Evolutionary conservation across 1,284 basidiomycete species (phyloP), one percentile per base, ranked within the genome.

Genomic region (Psilocybe mexicana): DNA sequence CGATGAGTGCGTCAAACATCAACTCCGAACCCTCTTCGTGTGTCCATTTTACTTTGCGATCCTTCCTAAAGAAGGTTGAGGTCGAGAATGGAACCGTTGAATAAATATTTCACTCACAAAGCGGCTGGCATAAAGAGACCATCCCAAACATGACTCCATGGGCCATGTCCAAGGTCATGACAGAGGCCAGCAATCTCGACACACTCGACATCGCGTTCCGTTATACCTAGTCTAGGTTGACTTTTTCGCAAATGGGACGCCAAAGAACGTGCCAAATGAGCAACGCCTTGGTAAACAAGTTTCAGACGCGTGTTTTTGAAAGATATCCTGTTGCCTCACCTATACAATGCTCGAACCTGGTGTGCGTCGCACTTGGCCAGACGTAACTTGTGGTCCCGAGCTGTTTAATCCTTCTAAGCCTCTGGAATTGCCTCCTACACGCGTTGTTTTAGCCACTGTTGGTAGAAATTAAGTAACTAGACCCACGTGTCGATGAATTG

Each of bases 131-230:
- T 87, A 70, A 88, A 89, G 54, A 78, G 67, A 2, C 74, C 73
- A 62, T 90, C 88, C 84, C 86, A 90, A 1, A 90, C 85, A 69
- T 90, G 88, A 63, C 81, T 84, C 83, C 86, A 90, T 0, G 88
- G 88, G 0, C 88, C 88, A 64, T 90, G 87, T 0, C 87, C 87
- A 1, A 90, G 77, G 66, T 90, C 87, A 66, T 90, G 88, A 61
- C 87, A 88, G 2, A 90, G 76, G 0, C 86, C 88, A 0, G 88
- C 88, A 18, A 90, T 76, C 46, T 86, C 82, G 0, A 90, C 86
- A 57, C 87, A 90, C 36, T 79, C 75, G 7, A 89, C 74, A 59
- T 91, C 88, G 28, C 87, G 77, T 18, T 86, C 78, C 0, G 83
- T 85, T 61, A 92, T 90, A 0, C 70, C 72, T 0, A 93, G 78